Percentiles rank a stretch among this genome's conserved stretches.
phyloP scores from a whole-genome alignment of 192 early-diverging fungal genomes.

The Chytriomyces hyalinus region DNA sequence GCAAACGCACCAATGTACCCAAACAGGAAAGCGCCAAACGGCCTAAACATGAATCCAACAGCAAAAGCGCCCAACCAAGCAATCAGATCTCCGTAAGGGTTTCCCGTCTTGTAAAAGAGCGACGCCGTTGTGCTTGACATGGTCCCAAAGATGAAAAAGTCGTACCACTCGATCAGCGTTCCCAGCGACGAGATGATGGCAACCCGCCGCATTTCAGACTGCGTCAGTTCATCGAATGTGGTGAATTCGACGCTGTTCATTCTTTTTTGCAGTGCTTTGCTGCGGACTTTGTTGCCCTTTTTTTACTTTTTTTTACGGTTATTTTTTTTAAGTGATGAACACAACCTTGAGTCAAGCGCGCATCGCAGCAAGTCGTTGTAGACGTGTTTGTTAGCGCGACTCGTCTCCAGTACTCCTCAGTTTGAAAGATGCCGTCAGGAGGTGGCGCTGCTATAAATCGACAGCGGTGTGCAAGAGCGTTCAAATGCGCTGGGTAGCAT shows the following conservation, averaged over 20 bases:
- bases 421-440: too few species aligned
- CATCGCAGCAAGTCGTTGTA: too few species aligned
- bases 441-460: too few species aligned
- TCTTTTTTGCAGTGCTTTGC: too few species aligned
- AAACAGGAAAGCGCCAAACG: constrained; percentile 36
- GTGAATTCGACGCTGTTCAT: neutral
- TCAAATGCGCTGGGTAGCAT: too few species aligned
- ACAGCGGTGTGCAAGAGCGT: too few species aligned
- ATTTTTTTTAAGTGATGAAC: too few species aligned
- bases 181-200: constrained; percentile 1
- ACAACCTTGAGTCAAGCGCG: too few species aligned
- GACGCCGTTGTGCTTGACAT: constrained; percentile 10
- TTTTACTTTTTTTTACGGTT: too few species aligned
- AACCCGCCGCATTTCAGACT: neutral
- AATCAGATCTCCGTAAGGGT: constrained; percentile 18
- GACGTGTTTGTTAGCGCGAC: too few species aligned
- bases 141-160: constrained; percentile 40
- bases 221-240: neutral
- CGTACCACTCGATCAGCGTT: constrained; percentile 41
- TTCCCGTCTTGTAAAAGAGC: constrained; percentile 24
- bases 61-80: constrained; percentile 28
- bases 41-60: constrained; percentile 33
- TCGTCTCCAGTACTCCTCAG: too few species aligned
- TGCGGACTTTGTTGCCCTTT: too few species aligned
- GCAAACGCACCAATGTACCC: constrained; percentile 10